Percentiles rank a stretch among this genome's conserved stretches.
phyloP scores from a whole-genome alignment of 2,329 filamentous ascomycete genomes.

The Cadophora sp. region DNA sequence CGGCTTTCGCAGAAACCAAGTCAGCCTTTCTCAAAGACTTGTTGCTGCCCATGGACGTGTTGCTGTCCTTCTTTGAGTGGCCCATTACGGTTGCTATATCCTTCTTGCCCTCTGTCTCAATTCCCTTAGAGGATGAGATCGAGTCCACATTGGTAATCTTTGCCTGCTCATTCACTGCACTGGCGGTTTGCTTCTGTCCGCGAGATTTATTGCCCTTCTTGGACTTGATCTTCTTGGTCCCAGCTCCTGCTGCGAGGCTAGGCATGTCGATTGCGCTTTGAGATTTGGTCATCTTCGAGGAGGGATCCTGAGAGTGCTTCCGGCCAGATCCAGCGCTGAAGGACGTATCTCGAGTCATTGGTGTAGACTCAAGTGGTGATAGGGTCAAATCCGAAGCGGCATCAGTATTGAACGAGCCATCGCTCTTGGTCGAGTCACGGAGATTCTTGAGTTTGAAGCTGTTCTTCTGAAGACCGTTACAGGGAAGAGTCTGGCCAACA shows the following conservation, averaged over 20 bases:
- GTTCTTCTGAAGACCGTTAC: slow-evolving; percentile 11
- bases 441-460: slow-evolving; percentile 19
- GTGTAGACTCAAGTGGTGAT: slow-evolving; percentile 13
- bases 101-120: neutral
- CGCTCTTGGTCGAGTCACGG: slow-evolving; percentile 4
- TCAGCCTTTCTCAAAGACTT: slow-evolving; percentile 29
- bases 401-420: slow-evolving; percentile 21
- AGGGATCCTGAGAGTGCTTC: slow-evolving; percentile 23
- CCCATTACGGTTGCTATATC: neutral
- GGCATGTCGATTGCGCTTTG: neutral
- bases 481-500: neutral
- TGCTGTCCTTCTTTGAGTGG: slow-evolving; percentile 22
- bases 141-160: neutral
- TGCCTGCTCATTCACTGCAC: neutral
- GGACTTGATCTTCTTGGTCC: neutral
- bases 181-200: neutral
- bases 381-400: slow-evolving; percentile 8
- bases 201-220: neutral
- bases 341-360: slow-evolving; percentile 10
- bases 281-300: slow-evolving; percentile 5
- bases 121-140: neutral
- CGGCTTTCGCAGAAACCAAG: neutral
- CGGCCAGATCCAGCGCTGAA: slow-evolving; percentile 26
- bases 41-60: slow-evolving; percentile 9
- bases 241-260: neutral